Evolutionary conservation across 2,329 filamentous ascomycete species (phyloP).

Genomic region (Pezicula carpinea): DNA sequence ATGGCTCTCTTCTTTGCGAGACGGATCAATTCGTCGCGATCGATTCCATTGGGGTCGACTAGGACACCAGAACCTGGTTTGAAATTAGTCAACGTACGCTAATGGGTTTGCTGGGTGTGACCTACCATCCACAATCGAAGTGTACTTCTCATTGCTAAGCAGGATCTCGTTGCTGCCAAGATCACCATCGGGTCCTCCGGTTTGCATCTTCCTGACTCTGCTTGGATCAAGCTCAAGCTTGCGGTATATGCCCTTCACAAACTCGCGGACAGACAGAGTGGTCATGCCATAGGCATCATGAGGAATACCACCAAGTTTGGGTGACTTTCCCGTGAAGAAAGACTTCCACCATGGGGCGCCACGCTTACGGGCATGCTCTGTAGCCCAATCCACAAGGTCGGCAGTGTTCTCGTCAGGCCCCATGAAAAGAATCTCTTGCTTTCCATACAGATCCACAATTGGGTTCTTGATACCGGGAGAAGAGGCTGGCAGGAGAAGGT

Average conservation of each 20-base stretch:
- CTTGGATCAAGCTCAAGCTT: slow-evolving; percentile 87
- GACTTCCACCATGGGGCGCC: slow-evolving; percentile 99
- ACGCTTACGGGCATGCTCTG: slow-evolving; percentile 80
- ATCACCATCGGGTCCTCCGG: slow-evolving; percentile 93
- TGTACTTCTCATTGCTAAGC: slow-evolving; percentile 93
- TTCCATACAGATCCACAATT: slow-evolving; percentile 90
- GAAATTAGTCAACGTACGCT: not conserved
- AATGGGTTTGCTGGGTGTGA: not conserved
- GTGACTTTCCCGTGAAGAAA: slow-evolving; percentile 98
- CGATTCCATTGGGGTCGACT: slow-evolving; percentile 84
- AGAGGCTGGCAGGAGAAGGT: slow-evolving; percentile 81
- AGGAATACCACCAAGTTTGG: slow-evolving; percentile 90
- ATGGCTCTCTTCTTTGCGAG: slow-evolving; percentile 83
- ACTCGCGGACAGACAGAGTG: slow-evolving; percentile 91
- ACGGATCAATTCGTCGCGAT: slow-evolving; percentile 76
- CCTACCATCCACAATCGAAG: slow-evolving; percentile 77
- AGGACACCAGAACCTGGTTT: slow-evolving; percentile 71
- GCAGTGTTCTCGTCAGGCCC: slow-evolving; percentile 98
- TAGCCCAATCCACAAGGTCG: slow-evolving; percentile 97
- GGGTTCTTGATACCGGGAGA: slow-evolving; percentile 99
- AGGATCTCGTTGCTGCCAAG: slow-evolving; percentile 97
- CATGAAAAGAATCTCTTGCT: slow-evolving; percentile 97
- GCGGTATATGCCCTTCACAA: slow-evolving; percentile 93
- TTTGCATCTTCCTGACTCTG: slow-evolving; percentile 89
- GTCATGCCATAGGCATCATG: slow-evolving; percentile 98